Percentiles rank a stretch among this genome's conserved stretches.
phyloP scores from a whole-genome alignment of 352 stramenopile genomes.

The Globisporangium nodosum region DNA sequence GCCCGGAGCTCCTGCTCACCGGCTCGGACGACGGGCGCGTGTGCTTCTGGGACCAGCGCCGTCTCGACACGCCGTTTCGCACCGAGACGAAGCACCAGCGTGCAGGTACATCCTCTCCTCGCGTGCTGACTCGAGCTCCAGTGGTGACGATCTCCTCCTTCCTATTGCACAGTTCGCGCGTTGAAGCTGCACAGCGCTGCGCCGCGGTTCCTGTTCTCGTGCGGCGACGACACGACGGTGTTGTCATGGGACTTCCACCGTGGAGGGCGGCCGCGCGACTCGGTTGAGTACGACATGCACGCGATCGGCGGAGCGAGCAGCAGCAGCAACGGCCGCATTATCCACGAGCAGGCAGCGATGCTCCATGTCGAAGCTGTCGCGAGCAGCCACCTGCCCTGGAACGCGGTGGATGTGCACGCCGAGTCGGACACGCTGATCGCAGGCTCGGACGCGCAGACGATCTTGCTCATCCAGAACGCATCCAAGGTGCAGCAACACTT shows the following conservation, averaged over 20 bases:
- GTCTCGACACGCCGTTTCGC: conserved; percentile 56
- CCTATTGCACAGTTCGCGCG: conserved; percentile 29
- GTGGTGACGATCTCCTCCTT: neutral
- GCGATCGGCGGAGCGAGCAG: neutral
- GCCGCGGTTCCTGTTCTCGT: conserved; percentile 63
- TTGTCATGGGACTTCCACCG: conserved; percentile 73
- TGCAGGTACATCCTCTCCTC: conserved; percentile 22
- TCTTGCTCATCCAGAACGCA: conserved; percentile 57
- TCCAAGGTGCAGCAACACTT: conserved; percentile 25
- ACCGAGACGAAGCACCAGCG: conserved; percentile 60
- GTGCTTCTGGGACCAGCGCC: conserved; percentile 71
- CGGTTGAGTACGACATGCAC: conserved; percentile 56
- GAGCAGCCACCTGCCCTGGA: conserved; percentile 51
- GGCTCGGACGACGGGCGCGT: conserved; percentile 62
- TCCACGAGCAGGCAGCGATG: conserved; percentile 3
- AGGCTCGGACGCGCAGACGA: conserved; percentile 68
- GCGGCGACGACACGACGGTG: conserved; percentile 54
- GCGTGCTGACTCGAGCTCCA: neutral
- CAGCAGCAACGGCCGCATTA: conserved; percentile 9
- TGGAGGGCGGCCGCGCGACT: conserved; percentile 30
- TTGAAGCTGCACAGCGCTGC: conserved; percentile 61
- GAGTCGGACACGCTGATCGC: conserved; percentile 71
- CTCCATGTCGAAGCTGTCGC: conserved; percentile 38
- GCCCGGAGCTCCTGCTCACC: conserved; percentile 69
- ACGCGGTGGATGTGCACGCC: conserved; percentile 56